Evolutionary conservation across 345 rosid species (phyloP).

Genomic region (Salix dunnii): DNA sequence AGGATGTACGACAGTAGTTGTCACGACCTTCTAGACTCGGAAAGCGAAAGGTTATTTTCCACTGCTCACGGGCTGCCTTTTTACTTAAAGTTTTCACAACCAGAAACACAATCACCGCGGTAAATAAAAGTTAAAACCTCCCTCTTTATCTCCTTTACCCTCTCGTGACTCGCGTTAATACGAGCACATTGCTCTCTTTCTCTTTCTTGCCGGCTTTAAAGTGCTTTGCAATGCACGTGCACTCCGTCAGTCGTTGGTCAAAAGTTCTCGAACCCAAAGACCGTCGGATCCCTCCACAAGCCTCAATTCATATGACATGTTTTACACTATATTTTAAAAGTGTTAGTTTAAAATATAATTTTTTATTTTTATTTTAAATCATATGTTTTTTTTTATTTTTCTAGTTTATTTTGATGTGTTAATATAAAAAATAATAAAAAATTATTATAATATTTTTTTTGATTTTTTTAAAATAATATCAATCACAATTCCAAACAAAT

Average conservation of each 20-base stretch:
- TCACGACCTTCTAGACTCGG: background rate
- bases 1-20: background rate
- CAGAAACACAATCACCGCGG: background rate
- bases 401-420: too few relatives aligned
- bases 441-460: too few relatives aligned
- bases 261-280: background rate
- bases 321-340: too few relatives aligned
- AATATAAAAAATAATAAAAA: too few relatives aligned
- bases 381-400: too few relatives aligned
- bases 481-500: too few relatives aligned
- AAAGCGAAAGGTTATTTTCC: background rate
- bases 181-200: background rate
- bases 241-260: background rate
- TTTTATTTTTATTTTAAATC: too few relatives aligned
- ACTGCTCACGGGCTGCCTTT: conserved; percentile 7
- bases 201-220: background rate
- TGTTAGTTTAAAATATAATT: too few relatives aligned
- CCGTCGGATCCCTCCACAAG: background rate
- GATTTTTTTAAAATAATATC: too few relatives aligned
- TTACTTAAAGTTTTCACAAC: background rate
- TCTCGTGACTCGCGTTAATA: conserved; percentile 4
- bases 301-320: too few relatives aligned
- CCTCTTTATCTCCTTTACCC: background rate
- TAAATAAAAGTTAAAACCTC: background rate
- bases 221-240: background rate